Evolutionary conservation across 2,329 filamentous ascomycete species (phyloP).

Genomic region (Colletotrichum graminicola): DNA sequence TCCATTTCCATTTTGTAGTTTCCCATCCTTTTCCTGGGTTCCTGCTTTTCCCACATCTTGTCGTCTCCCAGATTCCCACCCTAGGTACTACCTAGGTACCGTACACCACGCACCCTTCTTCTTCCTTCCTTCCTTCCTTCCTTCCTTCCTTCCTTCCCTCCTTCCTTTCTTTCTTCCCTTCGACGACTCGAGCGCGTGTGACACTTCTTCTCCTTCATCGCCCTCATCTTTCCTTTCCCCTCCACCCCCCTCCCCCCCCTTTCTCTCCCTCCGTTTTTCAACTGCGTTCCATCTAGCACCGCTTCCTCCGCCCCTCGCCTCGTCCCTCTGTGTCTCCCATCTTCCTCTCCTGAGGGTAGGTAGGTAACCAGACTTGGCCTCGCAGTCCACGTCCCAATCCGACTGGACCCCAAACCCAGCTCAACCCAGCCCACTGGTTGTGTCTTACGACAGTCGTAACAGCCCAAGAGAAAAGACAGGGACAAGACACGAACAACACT

Average conservation of each 20-base stretch:
- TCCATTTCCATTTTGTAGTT: slow-evolving; percentile 41
- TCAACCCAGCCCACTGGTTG: neutral
- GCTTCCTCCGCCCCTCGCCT: neutral
- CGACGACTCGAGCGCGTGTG: slow-evolving; percentile 10
- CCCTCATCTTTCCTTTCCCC: neutral
- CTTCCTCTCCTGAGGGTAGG: neutral
- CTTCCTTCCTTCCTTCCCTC: neutral
- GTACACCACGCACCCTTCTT: neutral
- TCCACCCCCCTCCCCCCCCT: neutral
- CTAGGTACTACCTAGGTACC: neutral
- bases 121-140: neutral
- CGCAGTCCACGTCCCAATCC: neutral
- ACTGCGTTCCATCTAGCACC: slow-evolving; percentile 1
- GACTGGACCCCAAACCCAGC: slow-evolving; percentile 4
- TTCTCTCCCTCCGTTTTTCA: neutral
- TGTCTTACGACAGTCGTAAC: slow-evolving; percentile 12
- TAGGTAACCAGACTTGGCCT: neutral
- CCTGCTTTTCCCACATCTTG: slow-evolving; percentile 11
- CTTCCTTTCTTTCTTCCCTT: neutral
- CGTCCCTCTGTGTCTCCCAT: neutral
- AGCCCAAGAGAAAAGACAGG: neutral
- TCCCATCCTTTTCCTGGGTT: slow-evolving; percentile 32
- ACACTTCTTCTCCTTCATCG: neutral
- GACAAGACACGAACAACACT: neutral
- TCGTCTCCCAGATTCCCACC: neutral